Percentiles rank a stretch among this genome's conserved stretches.
Conservation (phyloP, 2,329 filamentous ascomycete genomes). For the Pseudogymnoascus sp. region DNA sequence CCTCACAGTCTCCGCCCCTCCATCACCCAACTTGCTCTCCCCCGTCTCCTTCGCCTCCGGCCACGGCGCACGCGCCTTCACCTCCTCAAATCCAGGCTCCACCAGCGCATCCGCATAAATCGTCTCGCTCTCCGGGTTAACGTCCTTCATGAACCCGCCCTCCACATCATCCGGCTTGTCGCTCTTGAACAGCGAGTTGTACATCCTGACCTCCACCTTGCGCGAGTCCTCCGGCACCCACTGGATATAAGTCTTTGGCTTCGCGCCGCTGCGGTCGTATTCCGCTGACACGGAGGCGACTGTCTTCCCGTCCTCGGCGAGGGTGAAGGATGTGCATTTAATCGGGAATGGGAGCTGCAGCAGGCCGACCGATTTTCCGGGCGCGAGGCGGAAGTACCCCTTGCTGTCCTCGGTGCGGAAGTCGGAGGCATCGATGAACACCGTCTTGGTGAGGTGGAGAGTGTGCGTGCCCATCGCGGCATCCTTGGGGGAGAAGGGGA, state of each 20-base stretch:
- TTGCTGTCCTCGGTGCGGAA: slow-evolving; percentile 66
- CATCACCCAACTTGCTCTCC: slow-evolving; percentile 54
- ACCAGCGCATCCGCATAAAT: slow-evolving; percentile 72
- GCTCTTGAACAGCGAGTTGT: slow-evolving; percentile 79
- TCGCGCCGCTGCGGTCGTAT: slow-evolving; percentile 63
- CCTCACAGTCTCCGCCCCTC: slow-evolving; percentile 65
- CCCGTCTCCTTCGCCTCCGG: slow-evolving; percentile 59
- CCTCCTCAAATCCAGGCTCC: slow-evolving; percentile 74
- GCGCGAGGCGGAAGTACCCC: slow-evolving; percentile 72
- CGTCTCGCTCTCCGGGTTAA: slow-evolving; percentile 77
- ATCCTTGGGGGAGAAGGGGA: slow-evolving; percentile 79
- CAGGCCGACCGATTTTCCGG: slow-evolving; percentile 66
- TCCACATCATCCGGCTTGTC: slow-evolving; percentile 71
- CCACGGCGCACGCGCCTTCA: slow-evolving; percentile 68
- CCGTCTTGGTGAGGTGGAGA: slow-evolving; percentile 60
- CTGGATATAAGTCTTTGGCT: slow-evolving; percentile 78
- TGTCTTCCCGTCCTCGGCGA: slow-evolving; percentile 48
- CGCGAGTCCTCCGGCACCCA: slow-evolving; percentile 71
- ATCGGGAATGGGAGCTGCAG: slow-evolving; percentile 64
- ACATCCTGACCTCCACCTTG: slow-evolving; percentile 67
- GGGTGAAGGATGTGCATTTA: slow-evolving; percentile 62
- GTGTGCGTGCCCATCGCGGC: slow-evolving; percentile 56
- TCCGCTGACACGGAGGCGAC: slow-evolving; percentile 60
- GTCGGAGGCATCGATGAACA: slow-evolving; percentile 78
- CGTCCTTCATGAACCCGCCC: slow-evolving; percentile 73